Conservation (phyloP, 306 rosid species). For the Geum urbanum region DNA sequence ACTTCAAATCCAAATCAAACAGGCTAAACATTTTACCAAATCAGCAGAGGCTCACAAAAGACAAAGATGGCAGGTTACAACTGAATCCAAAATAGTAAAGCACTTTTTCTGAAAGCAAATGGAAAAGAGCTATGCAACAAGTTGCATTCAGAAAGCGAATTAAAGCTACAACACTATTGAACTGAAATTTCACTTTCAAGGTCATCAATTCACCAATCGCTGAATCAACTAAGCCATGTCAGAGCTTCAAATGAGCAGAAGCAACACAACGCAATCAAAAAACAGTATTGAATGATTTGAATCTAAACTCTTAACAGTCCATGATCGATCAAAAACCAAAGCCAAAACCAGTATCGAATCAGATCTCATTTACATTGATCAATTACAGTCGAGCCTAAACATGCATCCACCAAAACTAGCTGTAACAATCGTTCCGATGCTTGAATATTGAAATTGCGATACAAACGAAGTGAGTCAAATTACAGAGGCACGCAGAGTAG, state of each 20-base stretch:
- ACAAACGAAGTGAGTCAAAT: neutral
- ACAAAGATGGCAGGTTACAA: conserved; percentile 3
- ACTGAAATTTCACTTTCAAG: neutral
- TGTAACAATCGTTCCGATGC: neutral
- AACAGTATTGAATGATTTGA: neutral
- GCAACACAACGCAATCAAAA: neutral
- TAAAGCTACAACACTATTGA: neutral
- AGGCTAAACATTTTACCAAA: conserved; percentile 5
- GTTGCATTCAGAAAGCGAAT: neutral
- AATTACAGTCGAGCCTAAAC: conserved; percentile 29
- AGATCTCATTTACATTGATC: conserved; percentile 29
- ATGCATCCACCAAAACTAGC: conserved; percentile 27
- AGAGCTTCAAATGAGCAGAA: neutral
- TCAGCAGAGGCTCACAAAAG: neutral
- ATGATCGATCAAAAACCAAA: neutral
- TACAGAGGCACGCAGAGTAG: conserved; percentile 1
- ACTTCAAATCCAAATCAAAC: conserved; percentile 1
- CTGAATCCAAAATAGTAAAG: neutral
- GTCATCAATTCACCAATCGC: neutral
- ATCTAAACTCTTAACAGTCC: neutral
- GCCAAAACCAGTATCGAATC: conserved; percentile 11
- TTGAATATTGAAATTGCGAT: neutral
- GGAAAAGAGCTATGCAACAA: neutral
- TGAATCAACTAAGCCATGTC: neutral
- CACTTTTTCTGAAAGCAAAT: neutral